phyloP scores from a whole-genome alignment of 228 moss, liverwort and hornwort species.

The Sphagnum magellanicum region DNA sequence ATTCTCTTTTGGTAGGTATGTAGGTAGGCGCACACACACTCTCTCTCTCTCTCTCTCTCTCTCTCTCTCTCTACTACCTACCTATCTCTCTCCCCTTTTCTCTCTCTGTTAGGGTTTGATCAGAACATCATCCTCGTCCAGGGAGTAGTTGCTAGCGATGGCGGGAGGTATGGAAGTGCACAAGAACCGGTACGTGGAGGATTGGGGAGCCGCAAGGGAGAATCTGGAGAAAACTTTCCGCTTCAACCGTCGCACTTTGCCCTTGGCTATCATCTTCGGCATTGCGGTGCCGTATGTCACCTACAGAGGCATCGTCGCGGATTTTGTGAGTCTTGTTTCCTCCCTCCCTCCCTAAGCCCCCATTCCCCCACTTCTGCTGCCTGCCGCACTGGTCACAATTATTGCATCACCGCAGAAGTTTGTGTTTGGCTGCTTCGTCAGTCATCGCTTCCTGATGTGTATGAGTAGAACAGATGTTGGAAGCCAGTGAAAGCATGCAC shows the following conservation, averaged over 20 bases:
- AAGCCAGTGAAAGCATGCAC: neutral
- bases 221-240: constrained; percentile 83
- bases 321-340: constrained; percentile 53
- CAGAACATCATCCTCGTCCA: too few relatives aligned
- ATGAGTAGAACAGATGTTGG: too few relatives aligned
- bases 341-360: neutral
- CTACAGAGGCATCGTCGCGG: constrained; percentile 62
- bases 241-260: constrained; percentile 59
- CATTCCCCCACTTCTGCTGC: neutral
- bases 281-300: constrained; percentile 56
- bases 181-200: constrained; percentile 80
- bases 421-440: neutral
- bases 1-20: too few relatives aligned
- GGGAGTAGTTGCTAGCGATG: constrained; percentile 22
- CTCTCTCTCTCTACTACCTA: too few relatives aligned
- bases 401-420: neutral
- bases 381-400: neutral
- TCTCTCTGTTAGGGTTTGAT: too few relatives aligned
- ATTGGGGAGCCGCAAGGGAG: constrained; percentile 80
- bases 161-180: constrained; percentile 93
- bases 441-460: neutral
- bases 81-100: too few relatives aligned
- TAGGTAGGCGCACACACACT: too few relatives aligned
- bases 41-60: too few relatives aligned
- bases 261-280: constrained; percentile 76